Conservation (phyloP, 139 green algal genomes). For the Edaphochlamys debaryana region DNA sequence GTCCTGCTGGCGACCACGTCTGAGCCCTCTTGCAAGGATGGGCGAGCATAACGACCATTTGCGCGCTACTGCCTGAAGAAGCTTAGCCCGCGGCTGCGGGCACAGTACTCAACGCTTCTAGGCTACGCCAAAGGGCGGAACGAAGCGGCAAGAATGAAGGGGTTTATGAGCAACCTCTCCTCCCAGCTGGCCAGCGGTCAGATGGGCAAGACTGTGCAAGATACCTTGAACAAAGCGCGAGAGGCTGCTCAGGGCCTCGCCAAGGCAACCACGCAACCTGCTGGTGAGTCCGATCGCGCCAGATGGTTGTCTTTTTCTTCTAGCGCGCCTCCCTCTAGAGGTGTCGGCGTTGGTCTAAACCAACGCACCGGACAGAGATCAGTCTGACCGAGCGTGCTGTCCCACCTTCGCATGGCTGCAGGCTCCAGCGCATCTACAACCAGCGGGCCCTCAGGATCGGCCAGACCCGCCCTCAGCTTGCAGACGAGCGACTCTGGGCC, state of each 20-base stretch:
- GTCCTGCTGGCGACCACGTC: too few relatives aligned
- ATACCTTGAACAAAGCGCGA: neutral
- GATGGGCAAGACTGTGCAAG: neutral
- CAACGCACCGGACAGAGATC: neutral
- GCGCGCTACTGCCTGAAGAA: too few relatives aligned
- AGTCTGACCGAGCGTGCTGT: neutral
- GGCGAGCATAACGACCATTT: too few relatives aligned
- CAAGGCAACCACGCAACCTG: neutral
- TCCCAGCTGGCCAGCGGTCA: neutral
- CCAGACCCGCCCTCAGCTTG: too few relatives aligned
- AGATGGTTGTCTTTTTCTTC: neutral
- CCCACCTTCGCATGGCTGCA: neutral
- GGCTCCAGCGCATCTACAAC: too few relatives aligned
- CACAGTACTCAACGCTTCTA: too few relatives aligned
- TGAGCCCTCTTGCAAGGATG: too few relatives aligned
- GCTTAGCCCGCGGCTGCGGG: too few relatives aligned
- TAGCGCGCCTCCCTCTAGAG: neutral
- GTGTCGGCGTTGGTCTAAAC: neutral
- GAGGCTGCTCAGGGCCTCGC: neutral
- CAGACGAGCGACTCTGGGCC: too few relatives aligned
- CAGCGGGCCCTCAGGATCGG: too few relatives aligned
- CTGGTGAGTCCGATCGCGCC: neutral
- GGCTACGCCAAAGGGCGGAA: too few relatives aligned
- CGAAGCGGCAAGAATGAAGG: neutral
- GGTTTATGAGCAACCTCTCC: neutral